A percentile compares a stretch with the other conserved stretches of the same genome.
These are phyloP conservation scores for Saturnispora ahearnii DNA, from an alignment of 805 yeast genomes.

Conservation along the genomic window DNA sequence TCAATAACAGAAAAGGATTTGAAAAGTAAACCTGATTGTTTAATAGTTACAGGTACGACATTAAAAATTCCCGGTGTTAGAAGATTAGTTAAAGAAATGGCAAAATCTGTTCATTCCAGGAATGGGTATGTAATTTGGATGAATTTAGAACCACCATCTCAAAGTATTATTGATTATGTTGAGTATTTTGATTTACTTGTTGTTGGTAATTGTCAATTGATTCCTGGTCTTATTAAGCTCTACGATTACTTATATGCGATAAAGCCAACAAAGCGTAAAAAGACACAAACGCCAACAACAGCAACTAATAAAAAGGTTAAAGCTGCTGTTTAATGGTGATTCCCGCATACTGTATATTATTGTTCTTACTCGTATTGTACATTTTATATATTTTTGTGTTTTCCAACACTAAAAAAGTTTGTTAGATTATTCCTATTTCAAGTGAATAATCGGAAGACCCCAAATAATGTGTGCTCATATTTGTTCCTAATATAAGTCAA, in stretches of 20 bases:
- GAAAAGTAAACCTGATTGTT: slow-evolving; percentile 59
- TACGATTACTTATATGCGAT: slow-evolving; percentile 17
- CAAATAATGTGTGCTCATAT: too few species aligned
- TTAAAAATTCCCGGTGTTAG: slow-evolving; percentile 71
- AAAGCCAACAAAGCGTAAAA: slow-evolving; percentile 12
- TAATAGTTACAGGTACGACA: slow-evolving; percentile 78
- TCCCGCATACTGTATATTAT: neutral
- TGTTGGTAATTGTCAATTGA: slow-evolving; percentile 56
- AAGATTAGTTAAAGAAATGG: slow-evolving; percentile 51
- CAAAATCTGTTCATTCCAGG: slow-evolving; percentile 45
- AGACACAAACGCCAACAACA: slow-evolving; percentile 2
- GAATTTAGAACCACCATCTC: slow-evolving; percentile 47
- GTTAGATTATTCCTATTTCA: neutral
- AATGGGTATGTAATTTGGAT: slow-evolving; percentile 57
- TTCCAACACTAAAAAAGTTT: neutral
- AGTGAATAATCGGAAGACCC: too few species aligned
- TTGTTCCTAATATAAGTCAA: too few species aligned
- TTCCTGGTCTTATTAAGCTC: slow-evolving; percentile 30
- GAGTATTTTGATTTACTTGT: slow-evolving; percentile 50
- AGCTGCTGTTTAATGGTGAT: neutral
- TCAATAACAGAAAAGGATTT: slow-evolving; percentile 61
- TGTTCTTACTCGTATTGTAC: neutral
- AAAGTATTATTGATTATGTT: slow-evolving; percentile 39
- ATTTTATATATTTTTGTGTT: neutral
- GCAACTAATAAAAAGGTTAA: slow-evolving; percentile 3